Evolutionary conservation across 129 eudicot species (phyloP).

Genomic region (Artemisia tridentata): DNA sequence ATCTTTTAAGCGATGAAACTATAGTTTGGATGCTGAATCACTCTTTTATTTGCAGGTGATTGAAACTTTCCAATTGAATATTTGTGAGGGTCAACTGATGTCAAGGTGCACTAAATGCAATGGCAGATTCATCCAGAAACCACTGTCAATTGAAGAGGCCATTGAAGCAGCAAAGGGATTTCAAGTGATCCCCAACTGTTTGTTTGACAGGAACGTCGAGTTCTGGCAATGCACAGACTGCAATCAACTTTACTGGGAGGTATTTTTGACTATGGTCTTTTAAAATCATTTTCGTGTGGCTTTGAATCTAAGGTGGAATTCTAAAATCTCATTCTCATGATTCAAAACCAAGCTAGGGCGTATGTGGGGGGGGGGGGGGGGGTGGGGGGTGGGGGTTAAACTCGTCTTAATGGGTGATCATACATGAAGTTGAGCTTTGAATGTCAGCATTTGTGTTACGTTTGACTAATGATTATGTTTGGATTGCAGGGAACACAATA

Average conservation of each 20-base stretch:
- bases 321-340: neutral
- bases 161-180: slow-evolving; percentile 91
- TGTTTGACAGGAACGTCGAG: slow-evolving; percentile 77
- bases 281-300: neutral
- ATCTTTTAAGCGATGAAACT: neutral
- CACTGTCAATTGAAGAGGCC: slow-evolving; percentile 84
- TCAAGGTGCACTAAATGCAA: slow-evolving; percentile 96
- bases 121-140: slow-evolving; percentile 85
- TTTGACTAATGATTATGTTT: neutral
- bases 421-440: neutral
- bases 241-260: slow-evolving; percentile 99
- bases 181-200: slow-evolving; percentile 84
- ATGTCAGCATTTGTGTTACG: neutral
- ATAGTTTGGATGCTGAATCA: slow-evolving; percentile 8
- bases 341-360: neutral
- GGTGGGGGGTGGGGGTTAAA: too few relatives aligned
- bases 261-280: slow-evolving; percentile 5
- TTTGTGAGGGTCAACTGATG: slow-evolving; percentile 84
- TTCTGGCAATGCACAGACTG: slow-evolving; percentile 98
- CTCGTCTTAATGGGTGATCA: neutral
- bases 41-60: slow-evolving; percentile 56
- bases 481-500: slow-evolving; percentile 84
- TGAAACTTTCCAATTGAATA: slow-evolving; percentile 58
- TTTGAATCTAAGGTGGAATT: neutral
- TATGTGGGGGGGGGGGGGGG: neutral